These are phyloP conservation scores for Yamadazyma atlantica DNA, from an alignment of 1,139 yeast species.

Conservation along the genomic window DNA sequence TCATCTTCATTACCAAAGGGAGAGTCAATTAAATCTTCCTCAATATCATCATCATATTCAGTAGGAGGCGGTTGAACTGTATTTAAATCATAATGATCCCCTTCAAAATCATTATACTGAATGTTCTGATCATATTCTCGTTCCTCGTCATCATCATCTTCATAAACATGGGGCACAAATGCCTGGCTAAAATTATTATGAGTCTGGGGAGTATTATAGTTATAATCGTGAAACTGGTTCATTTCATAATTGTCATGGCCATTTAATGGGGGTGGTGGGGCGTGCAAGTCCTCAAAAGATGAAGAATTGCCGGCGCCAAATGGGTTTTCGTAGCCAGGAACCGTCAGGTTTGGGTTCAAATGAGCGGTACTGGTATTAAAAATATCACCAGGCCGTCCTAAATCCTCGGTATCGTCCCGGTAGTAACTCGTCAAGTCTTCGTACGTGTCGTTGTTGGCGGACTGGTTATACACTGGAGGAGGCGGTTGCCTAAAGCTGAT, in stretches of 20 bases:
- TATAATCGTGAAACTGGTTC: slow-evolving; percentile 26
- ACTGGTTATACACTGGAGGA: slow-evolving; percentile 24
- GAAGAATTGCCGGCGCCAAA: slow-evolving; percentile 14
- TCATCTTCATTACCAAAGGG: slow-evolving; percentile 37
- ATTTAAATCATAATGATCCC: slow-evolving; percentile 46
- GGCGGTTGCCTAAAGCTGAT: slow-evolving; percentile 34
- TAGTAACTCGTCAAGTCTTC: slow-evolving; percentile 20
- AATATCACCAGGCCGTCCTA: slow-evolving; percentile 20
- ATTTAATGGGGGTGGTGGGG: slow-evolving; percentile 15
- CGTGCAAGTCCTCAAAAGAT: slow-evolving; percentile 13
- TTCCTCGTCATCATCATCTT: slow-evolving; percentile 44
- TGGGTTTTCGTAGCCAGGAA: slow-evolving; percentile 14
- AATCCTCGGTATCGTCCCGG: slow-evolving; percentile 13
- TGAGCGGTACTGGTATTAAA: slow-evolving; percentile 23
- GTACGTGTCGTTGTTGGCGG: slow-evolving; percentile 20
- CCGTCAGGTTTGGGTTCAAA: slow-evolving; percentile 10
- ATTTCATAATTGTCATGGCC: slow-evolving; percentile 25
- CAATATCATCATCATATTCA: slow-evolving; percentile 15
- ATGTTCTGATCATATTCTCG: slow-evolving; percentile 41
- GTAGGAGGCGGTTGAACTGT: slow-evolving; percentile 29
- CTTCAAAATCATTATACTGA: slow-evolving; percentile 41
- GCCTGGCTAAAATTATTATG: slow-evolving; percentile 32
- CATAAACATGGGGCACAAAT: slow-evolving; percentile 49
- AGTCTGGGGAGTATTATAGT: slow-evolving; percentile 10
- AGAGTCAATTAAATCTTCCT: slow-evolving; percentile 12